These are phyloP conservation scores for Annulohypoxylon maeteangense DNA, from an alignment of 495 filamentous ascomycete species.

Conservation along the genomic window DNA sequence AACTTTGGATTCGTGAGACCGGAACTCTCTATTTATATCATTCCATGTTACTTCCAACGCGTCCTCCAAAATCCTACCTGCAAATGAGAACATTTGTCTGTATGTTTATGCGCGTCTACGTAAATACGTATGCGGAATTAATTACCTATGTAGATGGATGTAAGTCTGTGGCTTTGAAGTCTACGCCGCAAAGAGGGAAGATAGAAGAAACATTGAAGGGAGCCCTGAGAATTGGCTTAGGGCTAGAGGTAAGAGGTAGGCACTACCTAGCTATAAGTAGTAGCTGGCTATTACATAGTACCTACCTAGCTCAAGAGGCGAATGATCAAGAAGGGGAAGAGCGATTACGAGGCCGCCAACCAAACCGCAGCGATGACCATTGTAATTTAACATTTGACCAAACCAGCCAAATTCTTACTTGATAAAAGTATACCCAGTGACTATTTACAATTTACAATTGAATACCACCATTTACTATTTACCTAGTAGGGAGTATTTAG, in stretches of 20 bases:
- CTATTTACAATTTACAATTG: neutral
- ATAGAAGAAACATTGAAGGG: slow-evolving; percentile 3
- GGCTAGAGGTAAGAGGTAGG: neutral
- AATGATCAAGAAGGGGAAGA: neutral
- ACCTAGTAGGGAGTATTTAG: neutral
- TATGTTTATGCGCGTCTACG: neutral
- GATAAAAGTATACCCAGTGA: neutral
- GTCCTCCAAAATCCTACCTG: slow-evolving; percentile 27
- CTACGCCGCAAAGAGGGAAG: slow-evolving; percentile 20
- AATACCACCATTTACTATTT: neutral
- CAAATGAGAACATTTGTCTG: neutral
- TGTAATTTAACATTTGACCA: slow-evolving; percentile 39
- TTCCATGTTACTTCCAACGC: slow-evolving; percentile 18
- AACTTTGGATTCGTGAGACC: slow-evolving; percentile 25
- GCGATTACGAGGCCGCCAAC: slow-evolving; percentile 34
- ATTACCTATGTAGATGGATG: neutral
- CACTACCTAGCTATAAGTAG: neutral
- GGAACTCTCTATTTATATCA: slow-evolving; percentile 33
- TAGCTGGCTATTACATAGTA: neutral
- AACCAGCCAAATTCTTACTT: neutral
- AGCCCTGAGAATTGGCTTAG: neutral
- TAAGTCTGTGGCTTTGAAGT: slow-evolving; percentile 34
- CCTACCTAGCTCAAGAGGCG: neutral
- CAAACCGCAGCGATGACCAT: slow-evolving; percentile 27
- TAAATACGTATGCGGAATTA: slow-evolving; percentile 4